Evolutionary conservation across 495 filamentous ascomycete genomes (phyloP), one percentile per base, ranked within the genome.

Genomic region (Aspergillus steynii): DNA sequence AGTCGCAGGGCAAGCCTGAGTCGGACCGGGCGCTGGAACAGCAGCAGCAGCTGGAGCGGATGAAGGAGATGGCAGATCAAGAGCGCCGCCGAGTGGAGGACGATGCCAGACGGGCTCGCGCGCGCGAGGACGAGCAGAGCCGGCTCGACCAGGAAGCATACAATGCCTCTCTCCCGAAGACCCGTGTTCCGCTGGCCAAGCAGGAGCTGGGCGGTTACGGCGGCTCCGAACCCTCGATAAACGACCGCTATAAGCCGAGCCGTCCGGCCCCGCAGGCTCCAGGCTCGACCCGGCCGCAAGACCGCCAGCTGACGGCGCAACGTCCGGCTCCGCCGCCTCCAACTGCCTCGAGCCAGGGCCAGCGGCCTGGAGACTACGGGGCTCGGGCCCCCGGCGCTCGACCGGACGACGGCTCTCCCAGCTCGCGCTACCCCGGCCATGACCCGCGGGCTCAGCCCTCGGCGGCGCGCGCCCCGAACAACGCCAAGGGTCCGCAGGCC

Each of bases 131-230:
- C 32, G 88, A 92, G 65, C 85, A 87, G 64, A 81, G 83, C 52
- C 85, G 88, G 61, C 81, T 84, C 59, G 92, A 97, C 6, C 81
- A 88, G 62, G 92, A 91, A 66, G 90, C 85, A 26, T 96, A 95
- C 71, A 95, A 96, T 73, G 87, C 89, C n/a, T 89, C 89, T 14
- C 70, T 96, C 49, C 92, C 93, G 15, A 87, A 96, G 75, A 83
- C 82, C 12, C 87, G 89, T 59, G 74, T 82, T 4, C 90, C 91
- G 0, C 69, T 92, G 32, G 92, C 91, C n/a, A 89, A 97, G 68
- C 93, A 97, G 73, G 93, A 96, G 73, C 74, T 94, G 64, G 89
- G 88, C 61, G 88, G 89, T 12, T 90, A 88, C 64, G 83, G 86
- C 49, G 69, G 74, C 37, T 42, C 37, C 3, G 68, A 77, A 20